Conservation (phyloP, 2,329 filamentous ascomycete genomes). For the Neopestalotiopsis sp. region DNA sequence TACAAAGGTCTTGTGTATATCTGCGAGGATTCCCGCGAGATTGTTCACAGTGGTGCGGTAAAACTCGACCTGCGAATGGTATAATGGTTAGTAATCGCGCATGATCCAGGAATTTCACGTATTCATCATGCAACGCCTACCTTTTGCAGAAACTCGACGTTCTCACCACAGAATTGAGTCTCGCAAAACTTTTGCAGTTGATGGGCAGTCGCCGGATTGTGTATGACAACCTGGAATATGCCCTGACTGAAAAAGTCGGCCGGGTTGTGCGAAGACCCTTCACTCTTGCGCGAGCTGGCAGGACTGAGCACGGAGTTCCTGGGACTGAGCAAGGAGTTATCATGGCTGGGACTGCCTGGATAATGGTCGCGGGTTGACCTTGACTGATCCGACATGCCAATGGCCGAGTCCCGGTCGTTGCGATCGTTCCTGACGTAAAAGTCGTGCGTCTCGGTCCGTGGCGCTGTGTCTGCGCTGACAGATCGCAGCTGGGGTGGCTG, state of each 20-base stretch:
- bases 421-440: background rate
- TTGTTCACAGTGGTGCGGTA: constrained; percentile 49
- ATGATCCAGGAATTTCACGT: background rate
- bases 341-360: background rate
- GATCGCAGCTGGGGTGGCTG: background rate
- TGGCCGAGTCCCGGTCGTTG: background rate
- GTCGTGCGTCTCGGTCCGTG: background rate
- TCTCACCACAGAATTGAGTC: constrained; percentile 45
- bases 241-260: constrained; percentile 48
- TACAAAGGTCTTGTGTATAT: constrained; percentile 36
- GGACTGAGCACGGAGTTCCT: background rate
- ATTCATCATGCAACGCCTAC: constrained; percentile 29
- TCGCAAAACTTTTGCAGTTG: constrained; percentile 48
- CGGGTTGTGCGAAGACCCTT: constrained; percentile 24
- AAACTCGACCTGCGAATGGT: constrained; percentile 41
- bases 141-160: constrained; percentile 53
- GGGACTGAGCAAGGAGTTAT: background rate
- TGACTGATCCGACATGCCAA: constrained; percentile 1
- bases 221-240: constrained; percentile 47
- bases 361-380: background rate
- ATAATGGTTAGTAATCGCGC: background rate
- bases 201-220: constrained; percentile 49
- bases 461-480: background rate
- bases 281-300: background rate
- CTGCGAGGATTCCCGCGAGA: constrained; percentile 44